Evolutionary conservation across 352 stramenopile species (phyloP).

Genomic region (Phytophthora litchii): DNA sequence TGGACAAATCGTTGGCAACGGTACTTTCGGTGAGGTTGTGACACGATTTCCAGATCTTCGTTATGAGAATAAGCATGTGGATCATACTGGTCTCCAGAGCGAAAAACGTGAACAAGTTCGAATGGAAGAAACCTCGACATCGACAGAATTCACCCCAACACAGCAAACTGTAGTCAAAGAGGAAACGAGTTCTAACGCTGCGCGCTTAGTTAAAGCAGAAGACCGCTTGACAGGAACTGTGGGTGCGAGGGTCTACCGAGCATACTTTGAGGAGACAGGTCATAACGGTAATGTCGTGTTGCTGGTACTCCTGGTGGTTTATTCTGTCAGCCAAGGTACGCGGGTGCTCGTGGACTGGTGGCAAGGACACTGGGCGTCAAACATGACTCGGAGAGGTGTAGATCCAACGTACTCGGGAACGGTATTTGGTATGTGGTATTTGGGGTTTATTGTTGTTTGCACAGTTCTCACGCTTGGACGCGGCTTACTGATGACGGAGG

Average conservation of each 20-base stretch:
- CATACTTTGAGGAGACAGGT: conserved; percentile 45
- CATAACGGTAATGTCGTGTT: conserved; percentile 32
- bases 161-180: conserved; percentile 1
- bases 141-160: background rate
- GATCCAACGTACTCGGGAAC: conserved; percentile 44
- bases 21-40: conserved; percentile 23
- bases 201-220: conserved; percentile 38
- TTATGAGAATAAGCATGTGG: conserved; percentile 13
- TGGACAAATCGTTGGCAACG: conserved; percentile 32
- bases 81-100: background rate
- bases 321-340: conserved; percentile 23
- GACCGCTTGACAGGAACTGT: conserved; percentile 34
- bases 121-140: background rate
- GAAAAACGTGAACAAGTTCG: background rate
- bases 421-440: conserved; percentile 45
- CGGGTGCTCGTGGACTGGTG: conserved; percentile 41
- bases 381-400: conserved; percentile 24
- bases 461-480: conserved; percentile 25
- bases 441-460: conserved; percentile 39
- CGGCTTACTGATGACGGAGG: conserved; percentile 33
- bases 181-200: background rate
- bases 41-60: conserved; percentile 21
- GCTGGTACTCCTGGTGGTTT: conserved; percentile 23
- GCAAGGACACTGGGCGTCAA: conserved; percentile 40
- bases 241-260: conserved; percentile 39